These are phyloP conservation scores for Vaccinium darrowii DNA, from an alignment of 148 eudicot species.

Conservation along the genomic window DNA sequence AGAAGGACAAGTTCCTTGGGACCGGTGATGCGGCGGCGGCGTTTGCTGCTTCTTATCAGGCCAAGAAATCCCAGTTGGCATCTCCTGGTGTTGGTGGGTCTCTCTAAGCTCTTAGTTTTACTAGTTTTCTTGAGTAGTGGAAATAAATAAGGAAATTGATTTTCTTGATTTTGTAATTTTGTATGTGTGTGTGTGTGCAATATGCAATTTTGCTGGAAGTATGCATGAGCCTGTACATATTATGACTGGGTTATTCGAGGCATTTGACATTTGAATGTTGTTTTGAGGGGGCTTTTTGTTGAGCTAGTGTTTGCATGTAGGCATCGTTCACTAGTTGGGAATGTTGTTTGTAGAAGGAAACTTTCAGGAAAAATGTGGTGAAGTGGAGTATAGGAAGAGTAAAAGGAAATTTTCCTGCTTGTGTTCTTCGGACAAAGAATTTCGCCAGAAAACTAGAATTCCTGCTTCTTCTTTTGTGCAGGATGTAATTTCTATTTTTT, in stretches of 20 bases:
- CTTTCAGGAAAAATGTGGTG: neutral
- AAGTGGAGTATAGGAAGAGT: neutral
- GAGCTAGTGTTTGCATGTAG: neutral
- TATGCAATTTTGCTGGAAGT: neutral
- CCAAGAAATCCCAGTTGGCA: constrained; percentile 38
- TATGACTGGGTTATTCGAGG: neutral
- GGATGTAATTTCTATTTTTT: too few species aligned
- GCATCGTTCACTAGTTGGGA: neutral
- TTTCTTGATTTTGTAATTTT: neutral
- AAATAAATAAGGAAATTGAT: too few species aligned
- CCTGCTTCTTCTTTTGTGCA: too few species aligned
- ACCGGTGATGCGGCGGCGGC: constrained; percentile 18
- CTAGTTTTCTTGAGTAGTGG: neutral
- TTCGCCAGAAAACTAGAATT: neutral
- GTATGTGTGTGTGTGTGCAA: neutral
- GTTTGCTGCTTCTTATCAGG: constrained; percentile 28
- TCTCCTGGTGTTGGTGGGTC: constrained; percentile 46
- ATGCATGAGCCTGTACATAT: neutral
- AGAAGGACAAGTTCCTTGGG: constrained; percentile 26
- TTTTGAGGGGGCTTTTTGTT: neutral
- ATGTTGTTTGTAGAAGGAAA: neutral
- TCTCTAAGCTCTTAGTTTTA: neutral
- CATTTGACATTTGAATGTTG: neutral
- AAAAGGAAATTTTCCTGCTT: neutral
- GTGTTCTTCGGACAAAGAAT: neutral